Evolutionary conservation across 768 basidiomycete species (phyloP), one percentile per base, ranked within the genome.

Genomic region (Tulasnella sp.): DNA sequence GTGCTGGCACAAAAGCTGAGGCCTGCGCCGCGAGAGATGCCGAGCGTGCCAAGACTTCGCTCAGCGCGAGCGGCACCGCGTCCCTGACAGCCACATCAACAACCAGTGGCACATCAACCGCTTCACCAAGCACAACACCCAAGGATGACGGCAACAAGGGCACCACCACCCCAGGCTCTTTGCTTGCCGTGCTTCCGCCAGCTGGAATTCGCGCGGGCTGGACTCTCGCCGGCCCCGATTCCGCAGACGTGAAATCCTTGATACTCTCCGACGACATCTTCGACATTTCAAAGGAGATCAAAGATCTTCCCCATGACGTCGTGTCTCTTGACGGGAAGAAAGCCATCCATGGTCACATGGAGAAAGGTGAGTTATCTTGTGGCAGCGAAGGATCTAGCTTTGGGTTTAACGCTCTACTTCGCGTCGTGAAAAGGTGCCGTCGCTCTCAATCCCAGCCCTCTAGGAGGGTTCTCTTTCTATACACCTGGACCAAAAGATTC

Each of bases 401-500:
- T 25, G 12, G 22, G 22, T 34, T 42, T 34, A n/a, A 29, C 11
- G 11, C 25, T 75, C 15, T 22, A 68, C 22, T 8, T 68, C n/a
- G 67, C 12, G 3, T 68, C 8, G 31, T n/a, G 38, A 34, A 34
- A 4, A 70, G 69, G 69, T 25, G 29, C 69, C 36, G 36, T 38
- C 19, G 40, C 69, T 38, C 69, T 70, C 36, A 42, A 52, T 8
- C 31, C 52, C 15, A 31, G 6, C 72, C 72, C 72, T 22, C n/a
- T 12, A n/a, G 67, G 67, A 29, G 86, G 86, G 11, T 83, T 91
- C 80, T 90, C 90, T n/a, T 91, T 92, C 86, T 92, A 92, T 81
- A 86, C 90, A 54, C 86, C 87, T 52, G 91, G 90, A 2, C 88
- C 89, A 29, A 78, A 67, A 14, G 90, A 88, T 81, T 90, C 91